These are phyloP conservation scores for Acanthochlamys bracteata DNA, from an alignment of 106 monocot species.

Conservation along the genomic window DNA sequence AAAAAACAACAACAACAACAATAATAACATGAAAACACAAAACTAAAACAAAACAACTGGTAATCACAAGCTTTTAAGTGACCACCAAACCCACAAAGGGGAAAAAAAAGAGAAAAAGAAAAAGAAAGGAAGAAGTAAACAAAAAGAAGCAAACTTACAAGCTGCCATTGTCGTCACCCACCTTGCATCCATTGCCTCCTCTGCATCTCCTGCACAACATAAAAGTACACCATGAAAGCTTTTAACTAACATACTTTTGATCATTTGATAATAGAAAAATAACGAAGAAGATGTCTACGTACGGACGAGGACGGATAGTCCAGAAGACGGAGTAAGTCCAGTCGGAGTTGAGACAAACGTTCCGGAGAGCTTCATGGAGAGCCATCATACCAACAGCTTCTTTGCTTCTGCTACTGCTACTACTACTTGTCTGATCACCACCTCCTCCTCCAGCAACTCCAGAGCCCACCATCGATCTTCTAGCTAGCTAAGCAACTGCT, in stretches of 20 bases:
- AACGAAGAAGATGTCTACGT: conserved; percentile 5
- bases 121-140: conserved; percentile 1
- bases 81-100: background rate
- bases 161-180: conserved; percentile 90
- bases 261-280: background rate
- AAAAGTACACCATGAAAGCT: background rate
- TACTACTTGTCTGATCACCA: background rate
- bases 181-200: conserved; percentile 93
- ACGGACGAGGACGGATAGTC: conserved; percentile 93
- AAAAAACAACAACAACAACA: too few relatives aligned
- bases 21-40: too few relatives aligned
- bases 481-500: background rate
- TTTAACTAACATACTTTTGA: background rate
- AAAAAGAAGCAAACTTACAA: conserved; percentile 35
- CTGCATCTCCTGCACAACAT: conserved; percentile 50
- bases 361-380: conserved; percentile 80
- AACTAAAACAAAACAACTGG: too few relatives aligned
- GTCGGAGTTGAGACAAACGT: conserved; percentile 84
- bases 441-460: conserved; percentile 5
- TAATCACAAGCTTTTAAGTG: too few relatives aligned
- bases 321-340: conserved; percentile 98
- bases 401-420: conserved; percentile 6
- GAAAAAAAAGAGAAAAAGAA: background rate
- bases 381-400: conserved; percentile 35
- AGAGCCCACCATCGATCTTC: conserved; percentile 9